phyloP scores from a whole-genome alignment of 768 basidiomycete species.

The Cystofilobasidium bisporidii region DNA sequence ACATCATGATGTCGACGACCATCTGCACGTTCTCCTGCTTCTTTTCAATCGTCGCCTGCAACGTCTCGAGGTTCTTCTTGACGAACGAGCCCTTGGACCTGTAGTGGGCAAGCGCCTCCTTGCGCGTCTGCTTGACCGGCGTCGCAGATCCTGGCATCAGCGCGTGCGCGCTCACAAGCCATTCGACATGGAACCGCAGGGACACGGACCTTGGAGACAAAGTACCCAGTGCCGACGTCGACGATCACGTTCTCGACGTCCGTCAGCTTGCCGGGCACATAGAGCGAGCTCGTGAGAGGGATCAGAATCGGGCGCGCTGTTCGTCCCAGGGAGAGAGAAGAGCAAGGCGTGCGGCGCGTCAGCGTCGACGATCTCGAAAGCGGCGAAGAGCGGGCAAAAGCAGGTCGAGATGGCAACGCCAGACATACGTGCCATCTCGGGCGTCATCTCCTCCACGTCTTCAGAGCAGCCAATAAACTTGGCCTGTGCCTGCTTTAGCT shows the following conservation, averaged over 20 bases:
- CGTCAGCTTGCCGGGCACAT: constrained; percentile 80
- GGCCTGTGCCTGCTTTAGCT: constrained; percentile 82
- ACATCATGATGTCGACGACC: constrained; percentile 62
- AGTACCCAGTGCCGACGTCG: constrained; percentile 94
- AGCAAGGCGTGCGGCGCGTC: not conserved
- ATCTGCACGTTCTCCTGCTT: constrained; percentile 62
- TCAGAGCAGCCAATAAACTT: constrained; percentile 84
- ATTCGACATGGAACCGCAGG: not conserved
- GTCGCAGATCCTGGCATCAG: constrained; percentile 3
- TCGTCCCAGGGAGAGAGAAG: not conserved
- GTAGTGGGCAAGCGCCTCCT: constrained; percentile 74
- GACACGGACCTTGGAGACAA: constrained; percentile 71
- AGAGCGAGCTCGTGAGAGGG: constrained; percentile 86
- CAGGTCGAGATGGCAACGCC: too few relatives aligned
- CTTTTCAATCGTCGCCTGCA: constrained; percentile 69
- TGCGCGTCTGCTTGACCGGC: constrained; percentile 53
- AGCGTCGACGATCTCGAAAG: too few relatives aligned
- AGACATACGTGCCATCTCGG: constrained; percentile 47
- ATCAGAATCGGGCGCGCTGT: constrained; percentile 80
- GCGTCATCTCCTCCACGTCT: constrained; percentile 64
- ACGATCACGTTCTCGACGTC: constrained; percentile 81
- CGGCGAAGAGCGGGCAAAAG: constrained; percentile 6
- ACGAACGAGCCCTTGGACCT: constrained; percentile 70
- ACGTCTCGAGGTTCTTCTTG: constrained; percentile 65
- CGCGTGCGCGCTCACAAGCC: not conserved